A percentile compares a stretch with the other conserved stretches of the same genome.
These are phyloP conservation scores for Penicillium glabrum DNA, from an alignment of 2,329 filamentous ascomycete genomes.

Conservation along the genomic window DNA sequence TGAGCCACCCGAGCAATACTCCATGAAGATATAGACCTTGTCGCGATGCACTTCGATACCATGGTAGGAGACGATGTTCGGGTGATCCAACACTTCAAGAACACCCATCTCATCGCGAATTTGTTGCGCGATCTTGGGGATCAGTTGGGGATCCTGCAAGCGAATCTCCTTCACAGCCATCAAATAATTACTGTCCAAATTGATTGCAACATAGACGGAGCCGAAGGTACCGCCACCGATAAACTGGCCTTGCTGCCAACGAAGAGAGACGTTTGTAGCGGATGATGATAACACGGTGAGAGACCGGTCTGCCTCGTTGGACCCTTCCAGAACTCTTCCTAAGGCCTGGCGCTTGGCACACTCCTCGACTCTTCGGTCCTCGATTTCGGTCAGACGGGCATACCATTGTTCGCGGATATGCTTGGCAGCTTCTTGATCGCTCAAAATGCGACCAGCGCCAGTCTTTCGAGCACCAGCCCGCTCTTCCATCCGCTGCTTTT, in stretches of 20 bases:
- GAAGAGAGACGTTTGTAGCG: conserved; percentile 89
- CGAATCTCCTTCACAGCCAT: conserved; percentile 99
- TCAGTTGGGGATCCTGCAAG: conserved; percentile 92
- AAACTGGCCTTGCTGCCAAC: conserved; percentile 99
- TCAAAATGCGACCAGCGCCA: conserved; percentile 70
- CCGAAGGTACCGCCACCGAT: conserved; percentile 96
- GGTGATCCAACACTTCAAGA: conserved; percentile 90
- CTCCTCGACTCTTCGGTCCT: conserved; percentile 73
- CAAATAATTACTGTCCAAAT: conserved; percentile 89
- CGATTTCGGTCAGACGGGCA: conserved; percentile 70
- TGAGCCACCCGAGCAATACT: conserved; percentile 95
- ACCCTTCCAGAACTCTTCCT: conserved; percentile 87
- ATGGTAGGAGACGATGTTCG: conserved; percentile 96
- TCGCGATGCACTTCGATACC: conserved; percentile 98
- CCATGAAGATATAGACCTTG: conserved; percentile 99
- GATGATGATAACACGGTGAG: conserved; percentile 91
- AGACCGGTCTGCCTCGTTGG: conserved; percentile 92
- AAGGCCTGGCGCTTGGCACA: conserved; percentile 84
- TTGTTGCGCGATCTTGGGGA: conserved; percentile 88
- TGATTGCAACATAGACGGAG: conserved; percentile 96
- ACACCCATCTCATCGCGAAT: conserved; percentile 98
- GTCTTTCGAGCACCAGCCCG: conserved; percentile 73
- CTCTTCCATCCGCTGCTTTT: conserved; percentile 83
- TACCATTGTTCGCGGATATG: conserved; percentile 75
- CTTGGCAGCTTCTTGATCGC: conserved; percentile 81